phyloP scores from a whole-genome alignment of 1,284 basidiomycete genomes.

The Sanghuangporus baumii region DNA sequence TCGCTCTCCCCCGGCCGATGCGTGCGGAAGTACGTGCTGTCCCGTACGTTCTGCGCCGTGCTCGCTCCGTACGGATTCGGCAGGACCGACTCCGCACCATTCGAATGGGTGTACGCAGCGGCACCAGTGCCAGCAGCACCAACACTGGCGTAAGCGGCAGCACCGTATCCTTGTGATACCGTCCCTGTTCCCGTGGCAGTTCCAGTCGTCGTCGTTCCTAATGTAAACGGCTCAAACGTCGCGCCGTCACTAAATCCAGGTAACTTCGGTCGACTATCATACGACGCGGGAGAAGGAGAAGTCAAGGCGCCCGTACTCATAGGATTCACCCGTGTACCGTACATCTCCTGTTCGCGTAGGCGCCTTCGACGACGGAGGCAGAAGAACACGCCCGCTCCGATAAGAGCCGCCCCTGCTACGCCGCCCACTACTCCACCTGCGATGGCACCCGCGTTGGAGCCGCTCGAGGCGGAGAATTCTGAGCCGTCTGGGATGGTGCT shows the following conservation, averaged over 20 bases:
- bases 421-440: conserved; percentile 17
- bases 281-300: neutral
- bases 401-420: neutral
- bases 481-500: conserved; percentile 11
- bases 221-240: conserved; percentile 11
- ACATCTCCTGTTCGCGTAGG: neutral
- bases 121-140: neutral
- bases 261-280: neutral
- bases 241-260: conserved; percentile 1
- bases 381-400: conserved; percentile 11
- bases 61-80: no score
- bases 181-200: neutral
- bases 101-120: neutral
- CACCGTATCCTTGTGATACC: neutral
- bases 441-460: conserved; percentile 13
- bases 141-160: neutral
- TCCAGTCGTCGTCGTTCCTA: neutral
- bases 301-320: neutral
- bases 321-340: neutral
- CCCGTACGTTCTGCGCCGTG: conserved; percentile 1
- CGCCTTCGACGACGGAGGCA: conserved; percentile 7
- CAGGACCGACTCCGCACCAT: neutral
- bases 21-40: conserved; percentile 8
- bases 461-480: neutral
- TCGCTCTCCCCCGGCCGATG: conserved; percentile 5